phyloP scores from a whole-genome alignment of 495 filamentous ascomycete species.

The Daldinia grandis region DNA sequence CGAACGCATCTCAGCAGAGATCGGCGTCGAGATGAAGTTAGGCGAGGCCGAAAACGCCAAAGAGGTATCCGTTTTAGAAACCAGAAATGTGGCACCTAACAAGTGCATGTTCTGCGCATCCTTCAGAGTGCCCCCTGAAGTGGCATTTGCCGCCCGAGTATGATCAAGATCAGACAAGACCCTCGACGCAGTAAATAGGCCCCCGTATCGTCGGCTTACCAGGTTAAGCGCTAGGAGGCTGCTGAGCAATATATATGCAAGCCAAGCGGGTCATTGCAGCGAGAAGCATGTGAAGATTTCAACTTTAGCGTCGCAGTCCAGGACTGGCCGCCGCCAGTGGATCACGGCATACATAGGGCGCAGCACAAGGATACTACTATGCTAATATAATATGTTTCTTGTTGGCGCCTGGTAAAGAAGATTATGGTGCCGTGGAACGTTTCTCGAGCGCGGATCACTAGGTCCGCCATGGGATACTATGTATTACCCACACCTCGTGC shows the following conservation, averaged over 20 bases:
- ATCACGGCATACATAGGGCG: constrained; percentile 8
- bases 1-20: constrained; percentile 66
- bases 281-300: constrained; percentile 37
- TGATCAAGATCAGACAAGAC: constrained; percentile 20
- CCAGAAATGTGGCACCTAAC: constrained; percentile 87
- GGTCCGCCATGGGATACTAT: constrained; percentile 19
- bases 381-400: constrained; percentile 13
- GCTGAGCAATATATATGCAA: constrained; percentile 22
- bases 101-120: constrained; percentile 98
- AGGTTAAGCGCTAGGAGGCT: constrained; percentile 13
- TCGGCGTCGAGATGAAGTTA: constrained; percentile 67
- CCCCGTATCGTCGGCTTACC: constrained; percentile 23
- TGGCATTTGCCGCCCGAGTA: constrained; percentile 70
- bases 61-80: constrained; percentile 74
- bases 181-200: constrained; percentile 18
- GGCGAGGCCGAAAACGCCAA: constrained; percentile 64
- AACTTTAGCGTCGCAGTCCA: constrained; percentile 19
- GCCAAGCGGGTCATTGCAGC: constrained; percentile 18
- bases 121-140: constrained; percentile 81
- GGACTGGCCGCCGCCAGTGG: constrained; percentile 21
- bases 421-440: constrained; percentile 38
- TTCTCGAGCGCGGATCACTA: constrained; percentile 32
- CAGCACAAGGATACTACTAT: constrained; percentile 18
- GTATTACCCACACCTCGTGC: constrained; percentile 18
- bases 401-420: constrained; percentile 21